Evolutionary conservation across 1,284 basidiomycete genomes (phyloP), one percentile per base, ranked within the genome.

Genomic region (Sanguinoderma infundibulare): DNA sequence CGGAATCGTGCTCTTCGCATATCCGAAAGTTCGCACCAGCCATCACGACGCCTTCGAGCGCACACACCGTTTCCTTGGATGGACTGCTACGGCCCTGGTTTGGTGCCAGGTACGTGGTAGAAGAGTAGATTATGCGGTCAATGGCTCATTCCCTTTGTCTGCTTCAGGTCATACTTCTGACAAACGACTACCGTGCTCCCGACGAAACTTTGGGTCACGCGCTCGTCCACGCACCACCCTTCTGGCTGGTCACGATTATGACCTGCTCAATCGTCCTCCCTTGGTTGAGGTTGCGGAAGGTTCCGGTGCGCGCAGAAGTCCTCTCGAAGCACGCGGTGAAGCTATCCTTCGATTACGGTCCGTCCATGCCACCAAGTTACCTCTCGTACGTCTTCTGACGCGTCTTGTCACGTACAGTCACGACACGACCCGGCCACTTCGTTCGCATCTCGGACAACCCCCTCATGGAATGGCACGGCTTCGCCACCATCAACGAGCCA

Each of bases 401-500:
- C 30, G 38, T 54, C 24, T 12, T 35, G 2, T 15, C n/a, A 28
- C 39, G 39, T 61, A 30, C 60, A 75, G 75, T 73, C 28, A 84
- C 81, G 0, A 82, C 85, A 9, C 77, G 78, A 52, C 74, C 85
- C 46, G 85, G 85, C 26, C 83, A 81, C 69, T 85, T 84, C 70
- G 80, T 80, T 22, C 80, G 84, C 56, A 75, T 87, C 61, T 84
- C 85, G 2, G 78, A 81, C 30, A 77, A 75, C 60, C 86, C 85
- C 15, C 75, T 86, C 47, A 72, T 80, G 38, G 85, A 87, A 72
- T 87, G 86, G 86, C 85, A 87, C 61, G 81, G 81, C 10, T 87
- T 87, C 67, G 85, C 85, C 3, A 85, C 83, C 14, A 77, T 86
- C 35, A 75, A 81, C 2, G 80, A 81, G 53, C 83, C 83, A 12